These are phyloP conservation scores for Plectranthus barbatus DNA, from an alignment of 257 asterid genomes.

Conservation along the genomic window DNA sequence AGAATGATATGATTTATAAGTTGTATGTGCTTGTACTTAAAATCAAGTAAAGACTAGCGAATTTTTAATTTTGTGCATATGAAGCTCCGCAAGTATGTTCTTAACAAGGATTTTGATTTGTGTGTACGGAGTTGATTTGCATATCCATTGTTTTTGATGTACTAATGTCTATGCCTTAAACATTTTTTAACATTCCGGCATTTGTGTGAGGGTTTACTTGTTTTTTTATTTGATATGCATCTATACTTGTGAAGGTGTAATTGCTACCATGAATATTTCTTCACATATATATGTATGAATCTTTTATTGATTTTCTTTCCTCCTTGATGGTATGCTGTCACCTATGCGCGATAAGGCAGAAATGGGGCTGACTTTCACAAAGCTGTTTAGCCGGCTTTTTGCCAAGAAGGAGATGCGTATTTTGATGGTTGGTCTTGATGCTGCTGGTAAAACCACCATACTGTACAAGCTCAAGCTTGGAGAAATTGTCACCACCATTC, in stretches of 20 bases:
- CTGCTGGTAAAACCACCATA: slow-evolving; percentile 96
- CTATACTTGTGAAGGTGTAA: neutral
- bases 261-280: neutral
- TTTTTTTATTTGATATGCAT: neutral
- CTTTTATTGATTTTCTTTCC: neutral
- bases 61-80: neutral
- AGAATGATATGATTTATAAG: neutral
- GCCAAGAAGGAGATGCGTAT: slow-evolving; percentile 94
- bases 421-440: slow-evolving; percentile 92
- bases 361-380: slow-evolving; percentile 77
- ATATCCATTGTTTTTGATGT: too few species aligned
- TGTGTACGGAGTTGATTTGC: neutral
- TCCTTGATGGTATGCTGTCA: slow-evolving; percentile 19
- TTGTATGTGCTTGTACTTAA: neutral
- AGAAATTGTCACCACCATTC: slow-evolving; percentile 89
- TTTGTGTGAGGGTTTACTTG: neutral
- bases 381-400: slow-evolving; percentile 79
- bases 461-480: slow-evolving; percentile 96
- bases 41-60: too few species aligned
- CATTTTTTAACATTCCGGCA: neutral
- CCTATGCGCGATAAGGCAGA: slow-evolving; percentile 25
- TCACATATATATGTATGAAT: neutral
- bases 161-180: neutral
- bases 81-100: neutral
- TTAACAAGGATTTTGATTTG: neutral